Percentiles rank a stretch among this genome's conserved stretches.
phyloP scores from a whole-genome alignment of 1,139 yeast species.

The Sugiyamaella novakii region DNA sequence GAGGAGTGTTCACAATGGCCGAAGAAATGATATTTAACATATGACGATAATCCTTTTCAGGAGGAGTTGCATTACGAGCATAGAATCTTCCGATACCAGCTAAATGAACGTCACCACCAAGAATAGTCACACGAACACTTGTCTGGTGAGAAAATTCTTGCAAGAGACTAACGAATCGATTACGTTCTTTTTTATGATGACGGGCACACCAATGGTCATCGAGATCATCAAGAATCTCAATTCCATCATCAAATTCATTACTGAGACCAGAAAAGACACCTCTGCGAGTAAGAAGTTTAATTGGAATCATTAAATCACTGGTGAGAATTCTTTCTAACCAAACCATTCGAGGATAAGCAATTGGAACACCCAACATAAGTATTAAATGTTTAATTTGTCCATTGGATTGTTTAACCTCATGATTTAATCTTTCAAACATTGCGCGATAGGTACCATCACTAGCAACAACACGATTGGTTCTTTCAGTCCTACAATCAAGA shows the following conservation, averaged over 20 bases:
- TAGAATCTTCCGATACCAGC: conserved; percentile 80
- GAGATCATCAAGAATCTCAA: conserved; percentile 87
- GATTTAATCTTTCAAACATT: conserved; percentile 60
- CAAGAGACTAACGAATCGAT: conserved; percentile 57
- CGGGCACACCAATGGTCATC: conserved; percentile 96
- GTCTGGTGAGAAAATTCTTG: conserved; percentile 63
- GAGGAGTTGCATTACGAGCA: conserved; percentile 53
- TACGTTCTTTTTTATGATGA: conserved; percentile 79
- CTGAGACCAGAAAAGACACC: conserved; percentile 64
- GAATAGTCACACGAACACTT: conserved; percentile 75
- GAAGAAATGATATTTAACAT: conserved; percentile 84
- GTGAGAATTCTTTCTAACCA: conserved; percentile 80
- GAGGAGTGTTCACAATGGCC: conserved; percentile 91
- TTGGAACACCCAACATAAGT: conserved; percentile 90
- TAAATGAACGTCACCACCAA: conserved; percentile 92
- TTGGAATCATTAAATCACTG: conserved; percentile 57
- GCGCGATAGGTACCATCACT: conserved; percentile 55
- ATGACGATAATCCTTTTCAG: conserved; percentile 71
- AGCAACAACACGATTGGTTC: conserved; percentile 65
- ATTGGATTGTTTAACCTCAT: conserved; percentile 54
- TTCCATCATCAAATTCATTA: conserved; percentile 87
- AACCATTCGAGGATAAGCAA: conserved; percentile 88
- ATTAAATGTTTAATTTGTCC: conserved; percentile 71
- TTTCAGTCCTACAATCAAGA: conserved; percentile 89
- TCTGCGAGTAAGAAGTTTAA: conserved; percentile 66